Percentiles rank a stretch among this genome's conserved stretches.
These are phyloP conservation scores for Chaetoscypha palmicola DNA, from an alignment of 2,329 filamentous ascomycete species.

Conservation along the genomic window DNA sequence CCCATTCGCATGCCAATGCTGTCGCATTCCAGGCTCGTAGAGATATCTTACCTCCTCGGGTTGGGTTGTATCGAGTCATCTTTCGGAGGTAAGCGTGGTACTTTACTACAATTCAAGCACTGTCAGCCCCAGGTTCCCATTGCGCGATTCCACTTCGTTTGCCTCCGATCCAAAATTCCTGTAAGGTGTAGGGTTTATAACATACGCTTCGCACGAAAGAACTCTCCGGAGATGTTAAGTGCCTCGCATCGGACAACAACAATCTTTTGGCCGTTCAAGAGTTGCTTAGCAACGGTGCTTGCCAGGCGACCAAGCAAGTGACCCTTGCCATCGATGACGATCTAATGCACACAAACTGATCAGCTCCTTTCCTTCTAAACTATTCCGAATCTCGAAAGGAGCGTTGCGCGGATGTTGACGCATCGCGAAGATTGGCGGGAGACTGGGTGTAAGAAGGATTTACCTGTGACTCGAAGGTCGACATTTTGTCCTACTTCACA, in stretches of 20 bases:
- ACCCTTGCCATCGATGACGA: slow-evolving; percentile 99
- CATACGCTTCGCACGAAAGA: slow-evolving; percentile 99
- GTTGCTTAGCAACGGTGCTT: slow-evolving; percentile 97
- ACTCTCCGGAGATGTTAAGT: slow-evolving; percentile 99
- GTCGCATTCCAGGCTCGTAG: slow-evolving; percentile 5
- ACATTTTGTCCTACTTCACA: slow-evolving; percentile 46
- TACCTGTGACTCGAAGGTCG: slow-evolving; percentile 64
- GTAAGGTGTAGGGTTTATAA: slow-evolving; percentile 34
- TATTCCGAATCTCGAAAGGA: slow-evolving; percentile 6
- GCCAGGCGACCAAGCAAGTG: slow-evolving; percentile 98
- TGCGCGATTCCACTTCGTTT: slow-evolving; percentile 12
- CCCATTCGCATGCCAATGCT: slow-evolving; percentile 1
- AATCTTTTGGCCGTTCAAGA: slow-evolving; percentile 98
- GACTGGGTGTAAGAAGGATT: slow-evolving; percentile 36
- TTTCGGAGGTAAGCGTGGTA: slow-evolving; percentile 99
- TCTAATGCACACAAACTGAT: slow-evolving; percentile 46
- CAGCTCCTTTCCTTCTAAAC: slow-evolving; percentile 18
- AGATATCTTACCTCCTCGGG: slow-evolving; percentile 70
- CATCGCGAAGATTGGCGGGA: slow-evolving; percentile 11
- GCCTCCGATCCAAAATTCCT: slow-evolving; percentile 8
- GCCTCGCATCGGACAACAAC: slow-evolving; percentile 98
- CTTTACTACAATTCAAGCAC: slow-evolving; percentile 69
- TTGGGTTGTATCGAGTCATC: slow-evolving; percentile 99
- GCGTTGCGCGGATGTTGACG: slow-evolving; percentile 4
- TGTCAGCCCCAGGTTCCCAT: slow-evolving; percentile 38